Base-by-base conservation (phyloP, 805 yeast species). In the Maudiozyma barnettii region DNA sequence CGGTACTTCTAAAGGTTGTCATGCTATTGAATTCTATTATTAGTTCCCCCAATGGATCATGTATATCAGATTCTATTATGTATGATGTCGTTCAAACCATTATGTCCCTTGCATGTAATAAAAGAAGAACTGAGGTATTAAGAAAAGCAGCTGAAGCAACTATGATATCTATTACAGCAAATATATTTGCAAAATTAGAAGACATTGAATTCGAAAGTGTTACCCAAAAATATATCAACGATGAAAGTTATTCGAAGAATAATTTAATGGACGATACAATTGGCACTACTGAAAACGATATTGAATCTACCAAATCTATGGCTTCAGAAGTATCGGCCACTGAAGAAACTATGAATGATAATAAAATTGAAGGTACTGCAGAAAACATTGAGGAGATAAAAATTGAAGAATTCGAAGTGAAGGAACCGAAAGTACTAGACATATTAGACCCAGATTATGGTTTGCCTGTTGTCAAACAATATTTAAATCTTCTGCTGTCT, bases 11-110 rank as follows among this genome's bases (percentile, higher is more conserved):
- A 45, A 86, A 86, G 59, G 95, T 93, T 19, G 76, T 93, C 51
- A 72, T 83, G 40, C 69, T 91, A 22, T 70, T 91, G 55, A 91
- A 88, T 54, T 63, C 68, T 20, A 73, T 90, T 14, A 73, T 89
- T 14, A 71, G 74, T 19, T 78, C 90, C n/a, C 74, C 75, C 1
- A 69, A 81, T 41, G 83, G 91, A 21, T 73, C 72, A 23, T 58
- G 78, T n/a, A 67, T 91, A 39, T 78, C 91, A 1, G 91, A 89
- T 63, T 88, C 88, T 40, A 81, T 84, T 20, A 77, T 93, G 49
- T 82, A 85, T 52, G 97, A 91, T 60, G 89, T 89, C 23, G 77
- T 90, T 26, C 96, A 91, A 58, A 90, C 97, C 0, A 86, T 95
- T 49, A 75, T 93, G 60, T 82, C 95, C 5, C 75, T 93, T 65